Evolutionary conservation across 2,329 filamentous ascomycete species (phyloP).

Genomic region (Pezicula radicicola): DNA sequence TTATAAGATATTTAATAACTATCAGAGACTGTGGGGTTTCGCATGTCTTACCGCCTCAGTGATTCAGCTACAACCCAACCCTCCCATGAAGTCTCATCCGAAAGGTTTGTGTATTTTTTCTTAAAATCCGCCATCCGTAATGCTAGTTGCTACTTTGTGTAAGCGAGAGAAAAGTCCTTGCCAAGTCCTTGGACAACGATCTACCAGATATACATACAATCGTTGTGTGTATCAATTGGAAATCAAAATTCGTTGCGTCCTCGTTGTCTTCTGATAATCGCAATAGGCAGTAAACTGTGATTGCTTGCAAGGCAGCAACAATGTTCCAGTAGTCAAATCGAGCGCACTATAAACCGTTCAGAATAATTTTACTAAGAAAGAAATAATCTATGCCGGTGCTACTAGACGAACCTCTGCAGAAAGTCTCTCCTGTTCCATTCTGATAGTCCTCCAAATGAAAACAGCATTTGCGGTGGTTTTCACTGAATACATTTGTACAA

Average conservation of each 20-base stretch:
- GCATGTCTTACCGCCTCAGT: slow-evolving; percentile 10
- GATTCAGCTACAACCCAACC: slow-evolving; percentile 13
- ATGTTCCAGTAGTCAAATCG: slow-evolving; percentile 4
- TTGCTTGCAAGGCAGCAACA: slow-evolving; percentile 16
- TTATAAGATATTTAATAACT: too few species aligned
- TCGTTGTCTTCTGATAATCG: slow-evolving; percentile 12
- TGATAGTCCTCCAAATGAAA: slow-evolving; percentile 15
- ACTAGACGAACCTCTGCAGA: slow-evolving; percentile 9
- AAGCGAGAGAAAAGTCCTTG: neutral
- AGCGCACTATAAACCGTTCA: slow-evolving; percentile 1
- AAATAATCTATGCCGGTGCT: neutral
- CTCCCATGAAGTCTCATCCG: slow-evolving; percentile 5
- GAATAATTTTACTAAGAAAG: neutral
- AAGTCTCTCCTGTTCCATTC: slow-evolving; percentile 15
- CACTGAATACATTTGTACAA: slow-evolving; percentile 9
- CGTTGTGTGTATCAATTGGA: slow-evolving; percentile 13
- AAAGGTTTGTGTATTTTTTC: neutral
- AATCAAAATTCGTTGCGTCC: slow-evolving; percentile 11
- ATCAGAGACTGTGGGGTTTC: neutral
- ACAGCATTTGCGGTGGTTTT: slow-evolving; percentile 12
- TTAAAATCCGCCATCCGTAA: neutral
- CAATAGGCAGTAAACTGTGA: slow-evolving; percentile 14
- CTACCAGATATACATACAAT: slow-evolving; percentile 3
- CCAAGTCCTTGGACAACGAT: neutral
- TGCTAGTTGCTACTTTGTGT: neutral